A percentile compares a stretch with the other conserved stretches of the same genome.
These are phyloP conservation scores for Didymella pinodella DNA, from an alignment of 2,329 filamentous ascomycete species.

Conservation along the genomic window DNA sequence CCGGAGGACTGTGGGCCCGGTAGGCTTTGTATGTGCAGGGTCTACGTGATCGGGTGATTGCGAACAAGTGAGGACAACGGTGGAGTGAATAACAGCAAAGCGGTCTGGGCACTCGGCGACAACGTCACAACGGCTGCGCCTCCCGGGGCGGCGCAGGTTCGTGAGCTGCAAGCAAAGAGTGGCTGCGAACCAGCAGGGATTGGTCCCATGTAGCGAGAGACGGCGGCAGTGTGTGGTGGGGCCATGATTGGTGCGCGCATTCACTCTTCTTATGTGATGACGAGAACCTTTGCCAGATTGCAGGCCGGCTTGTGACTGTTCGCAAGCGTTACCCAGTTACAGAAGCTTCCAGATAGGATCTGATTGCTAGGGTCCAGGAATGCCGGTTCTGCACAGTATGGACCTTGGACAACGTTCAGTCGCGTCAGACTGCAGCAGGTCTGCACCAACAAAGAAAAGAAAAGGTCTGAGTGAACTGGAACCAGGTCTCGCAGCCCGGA, in stretches of 20 bases:
- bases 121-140: conserved; percentile 38
- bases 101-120: conserved; percentile 24
- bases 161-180: conserved; percentile 4
- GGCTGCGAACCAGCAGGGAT: conserved; percentile 7
- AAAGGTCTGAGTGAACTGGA: conserved; percentile 5
- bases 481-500: conserved; percentile 12
- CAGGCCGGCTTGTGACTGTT: background rate
- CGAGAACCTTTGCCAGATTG: background rate
- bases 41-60: conserved; percentile 41
- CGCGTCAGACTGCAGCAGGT: conserved; percentile 5
- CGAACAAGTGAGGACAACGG: conserved; percentile 20
- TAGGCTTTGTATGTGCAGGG: conserved; percentile 42
- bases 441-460: conserved; percentile 2
- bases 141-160: conserved; percentile 8
- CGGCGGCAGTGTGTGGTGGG: conserved; percentile 9
- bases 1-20: conserved; percentile 31
- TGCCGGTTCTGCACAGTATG: background rate
- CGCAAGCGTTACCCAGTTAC: conserved; percentile 3
- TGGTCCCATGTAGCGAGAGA: background rate
- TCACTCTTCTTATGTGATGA: conserved; percentile 13
- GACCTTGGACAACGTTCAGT: conserved; percentile 3
- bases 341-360: conserved; percentile 7
- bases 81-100: conserved; percentile 35
- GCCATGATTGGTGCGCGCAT: conserved; percentile 11
- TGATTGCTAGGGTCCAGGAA: background rate